These are phyloP conservation scores for Ophiostoma novo-ulmi DNA, from an alignment of 2,329 filamentous ascomycete species.

Conservation along the genomic window DNA sequence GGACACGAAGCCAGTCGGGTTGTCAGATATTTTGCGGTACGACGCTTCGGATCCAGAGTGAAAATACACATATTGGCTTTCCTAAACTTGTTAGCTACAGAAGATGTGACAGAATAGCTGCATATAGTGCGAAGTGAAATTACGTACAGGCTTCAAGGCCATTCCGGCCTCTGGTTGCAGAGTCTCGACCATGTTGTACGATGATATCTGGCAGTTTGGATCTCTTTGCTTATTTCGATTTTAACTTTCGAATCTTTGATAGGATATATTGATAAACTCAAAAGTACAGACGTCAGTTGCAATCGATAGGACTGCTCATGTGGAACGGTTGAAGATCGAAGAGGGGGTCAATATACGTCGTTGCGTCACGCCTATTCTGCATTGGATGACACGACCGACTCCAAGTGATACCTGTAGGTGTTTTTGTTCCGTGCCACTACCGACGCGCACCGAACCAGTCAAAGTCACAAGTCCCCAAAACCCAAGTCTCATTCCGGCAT, in stretches of 20 bases:
- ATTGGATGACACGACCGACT: background rate
- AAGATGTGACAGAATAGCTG: background rate
- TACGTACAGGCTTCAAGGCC: conserved; percentile 11
- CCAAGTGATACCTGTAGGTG: background rate
- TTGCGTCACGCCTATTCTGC: background rate
- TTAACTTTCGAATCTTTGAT: background rate
- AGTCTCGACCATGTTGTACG: conserved; percentile 12
- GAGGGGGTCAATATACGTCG: conserved; percentile 5
- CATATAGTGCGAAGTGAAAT: background rate
- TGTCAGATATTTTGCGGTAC: conserved; percentile 32
- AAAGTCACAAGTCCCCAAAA: background rate
- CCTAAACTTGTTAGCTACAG: conserved; percentile 8
- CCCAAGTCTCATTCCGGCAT: background rate
- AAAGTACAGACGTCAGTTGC: background rate
- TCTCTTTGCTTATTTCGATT: background rate
- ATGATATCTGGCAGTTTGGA: background rate
- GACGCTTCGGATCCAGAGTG: conserved; percentile 34
- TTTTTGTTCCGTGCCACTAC: background rate
- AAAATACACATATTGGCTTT: conserved; percentile 33
- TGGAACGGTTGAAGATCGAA: background rate
- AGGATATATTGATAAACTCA: background rate
- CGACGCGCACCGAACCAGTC: background rate
- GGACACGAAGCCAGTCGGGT: conserved; percentile 31
- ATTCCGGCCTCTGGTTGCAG: background rate
- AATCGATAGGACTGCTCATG: conserved; percentile 1